Percentiles rank a stretch among this genome's conserved stretches.
Evolutionary conservation across 257 asterid genomes (phyloP).

Genomic region (Capsicum chinense): DNA sequence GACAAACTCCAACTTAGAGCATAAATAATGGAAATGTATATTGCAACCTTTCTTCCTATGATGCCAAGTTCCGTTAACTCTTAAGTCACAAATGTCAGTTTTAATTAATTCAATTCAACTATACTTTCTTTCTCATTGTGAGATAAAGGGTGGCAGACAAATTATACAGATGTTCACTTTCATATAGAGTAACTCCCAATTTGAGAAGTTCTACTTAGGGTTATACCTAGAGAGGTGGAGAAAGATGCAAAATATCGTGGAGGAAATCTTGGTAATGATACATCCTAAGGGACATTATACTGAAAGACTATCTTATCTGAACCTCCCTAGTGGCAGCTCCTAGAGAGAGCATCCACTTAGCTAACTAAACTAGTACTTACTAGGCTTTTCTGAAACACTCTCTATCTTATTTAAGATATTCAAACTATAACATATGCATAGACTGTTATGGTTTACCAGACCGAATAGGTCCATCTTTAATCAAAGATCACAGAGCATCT

Average conservation of each 20-base stretch:
- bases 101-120: neutral
- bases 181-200: neutral
- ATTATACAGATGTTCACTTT: neutral
- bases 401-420: neutral
- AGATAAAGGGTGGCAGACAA: neutral
- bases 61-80: neutral
- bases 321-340: neutral
- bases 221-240: slow-evolving; percentile 13
- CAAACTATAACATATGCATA: neutral
- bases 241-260: neutral
- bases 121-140: slow-evolving; percentile 12
- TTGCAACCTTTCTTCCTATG: slow-evolving; percentile 17
- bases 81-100: neutral
- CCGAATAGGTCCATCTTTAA: slow-evolving; percentile 15
- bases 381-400: neutral
- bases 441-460: neutral
- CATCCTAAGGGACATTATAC: neutral
- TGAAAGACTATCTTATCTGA: neutral
- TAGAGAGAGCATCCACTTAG: neutral
- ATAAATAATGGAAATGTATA: neutral
- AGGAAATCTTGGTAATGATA: neutral
- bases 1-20: neutral
- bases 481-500: neutral
- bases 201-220: neutral
- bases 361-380: neutral